These are phyloP conservation scores for Umbilicus rupestris DNA, from an alignment of 164 flowering plant species.

Conservation along the genomic window DNA sequence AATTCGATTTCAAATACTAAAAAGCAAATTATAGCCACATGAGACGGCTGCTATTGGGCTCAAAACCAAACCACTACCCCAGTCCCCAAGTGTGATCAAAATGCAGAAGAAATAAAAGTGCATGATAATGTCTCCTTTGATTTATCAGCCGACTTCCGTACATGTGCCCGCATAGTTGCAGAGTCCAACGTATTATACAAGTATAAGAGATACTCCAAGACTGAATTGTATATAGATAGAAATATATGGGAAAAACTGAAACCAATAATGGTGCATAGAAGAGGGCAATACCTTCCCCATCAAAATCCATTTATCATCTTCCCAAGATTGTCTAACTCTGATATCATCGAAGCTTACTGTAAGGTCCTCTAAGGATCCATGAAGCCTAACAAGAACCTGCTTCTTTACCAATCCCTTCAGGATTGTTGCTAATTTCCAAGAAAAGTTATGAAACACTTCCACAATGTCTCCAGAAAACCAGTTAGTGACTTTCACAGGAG, in stretches of 20 bases:
- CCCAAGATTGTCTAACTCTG: slow-evolving; percentile 45
- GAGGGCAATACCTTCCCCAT: slow-evolving; percentile 38
- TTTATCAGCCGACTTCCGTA: no score
- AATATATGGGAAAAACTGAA: neutral
- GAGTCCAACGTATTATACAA: neutral
- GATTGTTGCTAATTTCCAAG: slow-evolving; percentile 68
- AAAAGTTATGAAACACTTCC: slow-evolving; percentile 55
- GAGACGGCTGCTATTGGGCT: neutral
- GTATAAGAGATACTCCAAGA: neutral
- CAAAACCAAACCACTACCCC: neutral
- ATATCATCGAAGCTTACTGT: slow-evolving; percentile 21
- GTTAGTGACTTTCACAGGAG: slow-evolving; percentile 30
- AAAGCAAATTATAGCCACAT: neutral
- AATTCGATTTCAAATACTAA: neutral
- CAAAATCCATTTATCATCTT: slow-evolving; percentile 36
- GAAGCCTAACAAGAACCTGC: slow-evolving; percentile 33
- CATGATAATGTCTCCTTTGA: neutral
- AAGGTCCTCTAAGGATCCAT: slow-evolving; percentile 36
- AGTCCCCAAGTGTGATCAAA: neutral
- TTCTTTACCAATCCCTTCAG: slow-evolving; percentile 25
- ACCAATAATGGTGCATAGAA: neutral
- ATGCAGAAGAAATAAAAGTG: neutral
- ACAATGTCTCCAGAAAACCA: slow-evolving; percentile 59
- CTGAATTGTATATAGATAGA: neutral
- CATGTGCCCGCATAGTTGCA: neutral